Percentiles rank a stretch among this genome's conserved stretches.
phyloP scores from a whole-genome alignment of 768 basidiomycete genomes.

The Dentipellis sp. region DNA sequence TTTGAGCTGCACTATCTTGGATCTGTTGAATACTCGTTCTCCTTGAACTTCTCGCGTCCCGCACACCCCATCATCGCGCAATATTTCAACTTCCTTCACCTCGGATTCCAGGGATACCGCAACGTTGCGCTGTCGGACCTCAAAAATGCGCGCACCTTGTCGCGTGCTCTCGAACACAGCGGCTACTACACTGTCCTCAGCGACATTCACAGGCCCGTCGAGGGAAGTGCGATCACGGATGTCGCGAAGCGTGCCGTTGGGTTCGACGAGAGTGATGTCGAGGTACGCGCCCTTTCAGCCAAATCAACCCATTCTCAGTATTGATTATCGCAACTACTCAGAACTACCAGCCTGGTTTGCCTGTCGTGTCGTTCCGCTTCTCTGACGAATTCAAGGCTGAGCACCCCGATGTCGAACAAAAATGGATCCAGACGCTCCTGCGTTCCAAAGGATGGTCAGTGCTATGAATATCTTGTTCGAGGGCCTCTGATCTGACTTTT shows the following conservation, averaged over 20 bases:
- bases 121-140: constrained; percentile 37
- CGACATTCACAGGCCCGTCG: constrained; percentile 41
- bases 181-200: constrained; percentile 44
- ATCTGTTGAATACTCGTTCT: constrained; percentile 67
- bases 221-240: constrained; percentile 7
- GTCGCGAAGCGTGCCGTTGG: constrained; percentile 25
- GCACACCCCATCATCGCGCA: constrained; percentile 53
- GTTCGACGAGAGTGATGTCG: constrained; percentile 43
- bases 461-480: neutral
- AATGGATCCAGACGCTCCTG: constrained; percentile 44
- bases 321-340: constrained; percentile 12
- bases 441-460: constrained; percentile 36
- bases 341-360: constrained; percentile 40
- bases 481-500: neutral
- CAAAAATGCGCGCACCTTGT: constrained; percentile 56
- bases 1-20: constrained; percentile 49
- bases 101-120: constrained; percentile 48
- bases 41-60: constrained; percentile 52
- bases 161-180: constrained; percentile 49
- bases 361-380: constrained; percentile 47
- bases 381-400: constrained; percentile 41
- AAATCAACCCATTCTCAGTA: neutral
- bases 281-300: constrained; percentile 31
- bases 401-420: constrained; percentile 49
- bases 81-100: constrained; percentile 56